Percentiles rank a stretch among this genome's conserved stretches.
phyloP scores from a whole-genome alignment of 2,329 filamentous ascomycete species.

The Diaporthe citri region DNA sequence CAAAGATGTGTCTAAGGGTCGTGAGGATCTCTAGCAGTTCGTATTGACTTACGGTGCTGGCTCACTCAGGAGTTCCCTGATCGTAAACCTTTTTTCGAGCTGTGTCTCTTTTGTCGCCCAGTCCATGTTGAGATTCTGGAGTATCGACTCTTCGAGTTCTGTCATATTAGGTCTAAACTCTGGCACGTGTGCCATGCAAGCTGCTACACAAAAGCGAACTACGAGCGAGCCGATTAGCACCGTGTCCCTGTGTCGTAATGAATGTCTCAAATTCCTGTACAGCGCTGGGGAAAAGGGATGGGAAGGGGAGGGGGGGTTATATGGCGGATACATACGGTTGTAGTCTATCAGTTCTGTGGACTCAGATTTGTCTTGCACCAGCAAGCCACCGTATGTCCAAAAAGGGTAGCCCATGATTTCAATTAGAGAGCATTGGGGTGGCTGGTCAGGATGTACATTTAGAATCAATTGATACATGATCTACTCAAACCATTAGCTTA shows the following conservation, averaged over 20 bases:
- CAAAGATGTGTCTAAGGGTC: background rate
- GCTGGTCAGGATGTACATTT: background rate
- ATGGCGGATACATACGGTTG: background rate
- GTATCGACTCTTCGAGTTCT: conserved; percentile 5
- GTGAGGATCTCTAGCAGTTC: background rate
- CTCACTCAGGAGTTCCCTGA: conserved; percentile 17
- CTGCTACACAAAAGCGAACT: conserved; percentile 10
- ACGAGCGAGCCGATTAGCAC: background rate
- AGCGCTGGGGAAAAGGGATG: background rate
- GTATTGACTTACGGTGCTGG: conserved; percentile 2
- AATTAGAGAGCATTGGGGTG: background rate
- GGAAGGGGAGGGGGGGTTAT: no score
- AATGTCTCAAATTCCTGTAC: no score
- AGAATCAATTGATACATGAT: conserved; percentile 30
- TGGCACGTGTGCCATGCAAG: conserved; percentile 3
- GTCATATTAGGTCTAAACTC: background rate
- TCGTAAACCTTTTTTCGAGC: background rate
- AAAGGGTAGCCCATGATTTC: background rate
- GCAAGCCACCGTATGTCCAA: conserved; percentile 25
- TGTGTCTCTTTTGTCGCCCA: background rate
- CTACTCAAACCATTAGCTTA: background rate
- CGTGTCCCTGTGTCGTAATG: background rate
- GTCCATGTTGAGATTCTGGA: background rate
- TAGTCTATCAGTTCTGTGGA: conserved; percentile 5
- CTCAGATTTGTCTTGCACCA: background rate